Conservation (phyloP, 2,329 filamentous ascomycete species). For the Alternaria novae-zelandiae region DNA sequence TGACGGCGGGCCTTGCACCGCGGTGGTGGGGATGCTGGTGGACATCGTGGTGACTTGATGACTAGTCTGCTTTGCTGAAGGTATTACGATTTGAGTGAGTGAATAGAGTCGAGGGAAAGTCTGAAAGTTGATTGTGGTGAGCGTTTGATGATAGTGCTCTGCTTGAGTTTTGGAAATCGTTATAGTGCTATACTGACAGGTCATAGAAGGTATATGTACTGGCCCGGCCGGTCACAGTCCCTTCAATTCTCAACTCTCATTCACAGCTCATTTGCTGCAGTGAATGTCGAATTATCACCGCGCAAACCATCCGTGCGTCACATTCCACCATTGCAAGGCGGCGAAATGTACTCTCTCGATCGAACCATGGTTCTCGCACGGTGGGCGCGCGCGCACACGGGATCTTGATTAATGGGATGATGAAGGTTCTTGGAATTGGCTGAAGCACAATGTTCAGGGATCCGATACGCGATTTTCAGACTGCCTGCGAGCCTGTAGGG, state of each 20-base stretch:
- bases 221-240: not conserved
- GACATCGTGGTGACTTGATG: not conserved
- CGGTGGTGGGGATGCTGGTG: not conserved
- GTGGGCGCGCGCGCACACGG: not conserved
- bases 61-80: not conserved
- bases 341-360: not conserved
- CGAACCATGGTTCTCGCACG: not conserved
- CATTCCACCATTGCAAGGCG: not conserved
- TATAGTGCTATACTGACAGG: not conserved
- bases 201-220: not conserved
- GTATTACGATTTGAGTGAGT: not conserved
- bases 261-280: not conserved
- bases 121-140: not conserved
- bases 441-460: not conserved
- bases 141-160: not conserved
- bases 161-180: not conserved
- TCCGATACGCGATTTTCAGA: fast-evolving
- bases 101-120: not conserved
- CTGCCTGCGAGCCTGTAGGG: not conserved
- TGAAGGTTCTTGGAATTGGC: not conserved
- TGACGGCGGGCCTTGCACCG: not conserved
- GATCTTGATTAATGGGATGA: fast-evolving
- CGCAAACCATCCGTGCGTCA: not conserved
- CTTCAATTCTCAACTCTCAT: not conserved
- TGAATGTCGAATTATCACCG: not conserved